These are phyloP conservation scores for Tillandsia fasciculata DNA, from an alignment of 176 grass and related monocot species.

Conservation along the genomic window DNA sequence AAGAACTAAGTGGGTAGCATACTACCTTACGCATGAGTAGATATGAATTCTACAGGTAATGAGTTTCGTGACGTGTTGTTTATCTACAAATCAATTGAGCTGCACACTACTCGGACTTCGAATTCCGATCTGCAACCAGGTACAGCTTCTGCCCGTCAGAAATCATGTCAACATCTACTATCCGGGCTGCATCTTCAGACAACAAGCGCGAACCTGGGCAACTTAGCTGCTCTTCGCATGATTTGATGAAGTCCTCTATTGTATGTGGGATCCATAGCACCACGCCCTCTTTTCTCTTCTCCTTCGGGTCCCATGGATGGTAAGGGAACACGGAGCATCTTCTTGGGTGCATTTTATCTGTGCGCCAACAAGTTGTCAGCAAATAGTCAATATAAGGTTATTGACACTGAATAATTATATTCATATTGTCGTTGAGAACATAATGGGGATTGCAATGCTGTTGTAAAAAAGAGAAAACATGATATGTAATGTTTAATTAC, in stretches of 20 bases:
- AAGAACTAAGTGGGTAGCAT: no score
- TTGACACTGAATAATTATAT: neutral
- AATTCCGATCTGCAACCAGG: slow-evolving; percentile 37
- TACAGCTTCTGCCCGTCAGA: slow-evolving; percentile 56
- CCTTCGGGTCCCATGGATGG: slow-evolving; percentile 47
- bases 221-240: slow-evolving; percentile 44
- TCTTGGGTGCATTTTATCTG: slow-evolving; percentile 60
- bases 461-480: no score
- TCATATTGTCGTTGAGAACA: neutral
- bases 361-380: neutral
- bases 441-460: neutral
- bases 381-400: neutral
- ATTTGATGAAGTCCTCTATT: slow-evolving; percentile 42
- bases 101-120: neutral
- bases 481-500: neutral
- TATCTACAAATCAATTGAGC: neutral
- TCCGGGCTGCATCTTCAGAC: slow-evolving; percentile 49
- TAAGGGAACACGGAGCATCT: slow-evolving; percentile 68
- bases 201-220: slow-evolving; percentile 38
- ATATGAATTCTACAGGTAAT: slow-evolving; percentile 1
- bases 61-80: neutral
- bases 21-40: neutral
- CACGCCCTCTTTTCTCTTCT: slow-evolving; percentile 49
- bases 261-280: slow-evolving; percentile 65
- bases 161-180: slow-evolving; percentile 49